Percentiles rank a stretch among this genome's conserved stretches.
Conservation (phyloP, 768 basidiomycete species). For the Lactarius tabidus region DNA sequence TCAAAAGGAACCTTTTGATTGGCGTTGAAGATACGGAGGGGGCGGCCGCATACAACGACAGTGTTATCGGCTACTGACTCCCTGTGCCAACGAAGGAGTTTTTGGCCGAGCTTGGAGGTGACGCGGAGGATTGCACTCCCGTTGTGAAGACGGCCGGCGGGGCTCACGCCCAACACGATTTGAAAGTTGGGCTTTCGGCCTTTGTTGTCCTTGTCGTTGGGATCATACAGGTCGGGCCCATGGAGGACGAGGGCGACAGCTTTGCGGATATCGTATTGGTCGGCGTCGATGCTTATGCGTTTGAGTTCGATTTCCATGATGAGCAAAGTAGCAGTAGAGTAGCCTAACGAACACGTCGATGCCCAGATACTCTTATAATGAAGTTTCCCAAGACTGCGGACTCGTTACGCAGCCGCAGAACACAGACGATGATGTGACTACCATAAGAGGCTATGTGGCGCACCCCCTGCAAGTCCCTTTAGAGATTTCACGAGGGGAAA, state of each 20-base stretch:
- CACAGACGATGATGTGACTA: slow-evolving; percentile 24
- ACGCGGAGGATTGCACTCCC: slow-evolving; percentile 41
- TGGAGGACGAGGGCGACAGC: slow-evolving; percentile 56
- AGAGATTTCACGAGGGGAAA: slow-evolving; percentile 52
- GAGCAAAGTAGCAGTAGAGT: neutral
- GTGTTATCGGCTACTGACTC: slow-evolving; percentile 30
- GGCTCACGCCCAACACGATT: slow-evolving; percentile 49
- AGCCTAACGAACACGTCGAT: neutral
- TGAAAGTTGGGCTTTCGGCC: slow-evolving; percentile 51
- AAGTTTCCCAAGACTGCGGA: neutral
- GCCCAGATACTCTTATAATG: neutral
- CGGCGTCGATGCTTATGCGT: slow-evolving; percentile 37
- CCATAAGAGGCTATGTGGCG: no score
- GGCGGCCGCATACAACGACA: slow-evolving; percentile 28
- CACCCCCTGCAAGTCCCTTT: no score
- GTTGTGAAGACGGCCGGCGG: slow-evolving; percentile 52
- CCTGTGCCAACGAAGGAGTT: slow-evolving; percentile 44
- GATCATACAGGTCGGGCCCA: slow-evolving; percentile 43
- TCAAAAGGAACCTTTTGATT: slow-evolving; percentile 5
- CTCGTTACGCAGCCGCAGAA: slow-evolving; percentile 9
- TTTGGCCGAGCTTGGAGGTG: slow-evolving; percentile 37
- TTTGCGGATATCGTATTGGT: slow-evolving; percentile 54
- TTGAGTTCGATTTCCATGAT: slow-evolving; percentile 40
- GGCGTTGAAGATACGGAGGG: slow-evolving; percentile 25
- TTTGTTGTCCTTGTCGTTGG: slow-evolving; percentile 32